A percentile compares a stretch with the other conserved stretches of the same genome.
phyloP scores from a whole-genome alignment of 2,329 filamentous ascomycete genomes.

The Hymenoscyphus infarciens region DNA sequence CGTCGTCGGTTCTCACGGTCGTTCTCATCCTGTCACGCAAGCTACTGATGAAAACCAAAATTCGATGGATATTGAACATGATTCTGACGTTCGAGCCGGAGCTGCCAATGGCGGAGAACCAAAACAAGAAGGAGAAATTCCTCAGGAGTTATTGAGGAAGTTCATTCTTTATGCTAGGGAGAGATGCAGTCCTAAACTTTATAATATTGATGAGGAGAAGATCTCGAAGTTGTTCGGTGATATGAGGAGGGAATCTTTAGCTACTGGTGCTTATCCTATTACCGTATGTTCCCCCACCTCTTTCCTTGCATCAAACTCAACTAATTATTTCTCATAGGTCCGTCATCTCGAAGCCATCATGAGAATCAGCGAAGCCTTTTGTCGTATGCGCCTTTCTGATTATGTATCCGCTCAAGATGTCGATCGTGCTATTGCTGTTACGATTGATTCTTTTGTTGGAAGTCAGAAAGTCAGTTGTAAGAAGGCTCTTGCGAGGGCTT shows the following conservation, averaged over 20 bases:
- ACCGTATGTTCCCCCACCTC: slow-evolving; percentile 62
- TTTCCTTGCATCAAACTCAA: background rate
- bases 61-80: slow-evolving; percentile 62
- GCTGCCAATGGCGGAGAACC: slow-evolving; percentile 43
- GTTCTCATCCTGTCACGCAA: slow-evolving; percentile 70
- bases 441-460: slow-evolving; percentile 91
- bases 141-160: slow-evolving; percentile 87
- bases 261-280: slow-evolving; percentile 95
- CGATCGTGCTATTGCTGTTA: slow-evolving; percentile 94
- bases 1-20: slow-evolving; percentile 89
- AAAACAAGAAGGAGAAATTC: slow-evolving; percentile 67
- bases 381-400: slow-evolving; percentile 96
- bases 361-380: slow-evolving; percentile 90
- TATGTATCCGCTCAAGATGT: slow-evolving; percentile 90
- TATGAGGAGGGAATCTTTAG: slow-evolving; percentile 88
- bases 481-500: slow-evolving; percentile 88
- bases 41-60: slow-evolving; percentile 44
- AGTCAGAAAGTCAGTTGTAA: slow-evolving; percentile 98
- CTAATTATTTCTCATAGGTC: slow-evolving; percentile 53
- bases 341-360: slow-evolving; percentile 98
- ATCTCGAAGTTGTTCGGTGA: slow-evolving; percentile 90
- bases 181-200: slow-evolving; percentile 84
- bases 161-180: slow-evolving; percentile 96
- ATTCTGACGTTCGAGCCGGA: slow-evolving; percentile 43
- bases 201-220: slow-evolving; percentile 98